A percentile compares a stretch with the other conserved stretches of the same genome.
Evolutionary conservation across 148 eudicot genomes (phyloP).

Genomic region (Cornus florida): DNA sequence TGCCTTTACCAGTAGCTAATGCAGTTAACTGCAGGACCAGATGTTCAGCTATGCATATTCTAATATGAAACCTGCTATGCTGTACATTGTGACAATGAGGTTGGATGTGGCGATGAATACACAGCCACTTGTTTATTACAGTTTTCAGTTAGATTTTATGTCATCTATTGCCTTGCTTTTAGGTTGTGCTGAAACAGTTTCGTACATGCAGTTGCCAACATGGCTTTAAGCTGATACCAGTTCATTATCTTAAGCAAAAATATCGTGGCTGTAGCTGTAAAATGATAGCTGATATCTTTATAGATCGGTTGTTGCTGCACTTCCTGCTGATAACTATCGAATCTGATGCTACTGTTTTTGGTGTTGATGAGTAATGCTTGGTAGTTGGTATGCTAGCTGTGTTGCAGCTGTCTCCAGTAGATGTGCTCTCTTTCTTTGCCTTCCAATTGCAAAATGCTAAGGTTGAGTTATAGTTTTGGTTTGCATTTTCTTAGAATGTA

Average conservation of each 20-base stretch:
- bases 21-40: slow-evolving; percentile 16
- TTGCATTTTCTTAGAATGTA: not conserved
- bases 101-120: not conserved
- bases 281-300: slow-evolving; percentile 25
- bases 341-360: slow-evolving; percentile 4
- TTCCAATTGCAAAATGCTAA: not conserved
- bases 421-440: slow-evolving; percentile 1
- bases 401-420: slow-evolving; percentile 9
- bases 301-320: slow-evolving; percentile 28
- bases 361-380: slow-evolving; percentile 12
- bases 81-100: not conserved
- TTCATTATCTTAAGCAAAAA: slow-evolving; percentile 44
- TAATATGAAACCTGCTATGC: slow-evolving; percentile 13
- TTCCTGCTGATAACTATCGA: slow-evolving; percentile 19
- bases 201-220: slow-evolving; percentile 4
- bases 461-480: not conserved
- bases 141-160: not conserved
- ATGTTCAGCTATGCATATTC: not conserved
- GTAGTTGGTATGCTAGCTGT: slow-evolving; percentile 21
- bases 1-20: slow-evolving; percentile 5
- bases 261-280: slow-evolving; percentile 48
- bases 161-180: not conserved
- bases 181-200: slow-evolving; percentile 13
- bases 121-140: not conserved
- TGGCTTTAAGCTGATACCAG: slow-evolving; percentile 29